These are phyloP conservation scores for Rutstroemia sp. DNA, from an alignment of 2,329 filamentous ascomycete genomes.

Conservation along the genomic window DNA sequence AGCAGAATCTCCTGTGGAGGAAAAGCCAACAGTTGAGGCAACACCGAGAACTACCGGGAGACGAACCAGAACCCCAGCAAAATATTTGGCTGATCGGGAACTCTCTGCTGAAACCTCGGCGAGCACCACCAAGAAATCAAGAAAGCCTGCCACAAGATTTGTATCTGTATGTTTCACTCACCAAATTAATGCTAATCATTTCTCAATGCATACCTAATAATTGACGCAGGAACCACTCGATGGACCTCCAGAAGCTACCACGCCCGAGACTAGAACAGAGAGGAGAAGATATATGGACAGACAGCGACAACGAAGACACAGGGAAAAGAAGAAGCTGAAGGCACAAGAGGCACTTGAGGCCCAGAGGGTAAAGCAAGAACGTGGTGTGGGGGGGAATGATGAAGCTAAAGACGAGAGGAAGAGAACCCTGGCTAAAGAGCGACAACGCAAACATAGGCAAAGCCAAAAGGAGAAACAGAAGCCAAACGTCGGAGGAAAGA, in stretches of 20 bases:
- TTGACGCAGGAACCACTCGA: neutral
- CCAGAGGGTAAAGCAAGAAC: neutral
- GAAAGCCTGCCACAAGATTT: too few species aligned
- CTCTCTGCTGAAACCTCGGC: too few species aligned
- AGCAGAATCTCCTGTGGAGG: too few species aligned
- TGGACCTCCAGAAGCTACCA: neutral
- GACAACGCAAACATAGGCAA: constrained; percentile 2
- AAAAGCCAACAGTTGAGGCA: too few species aligned
- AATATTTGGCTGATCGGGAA: too few species aligned
- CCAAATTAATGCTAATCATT: too few species aligned
- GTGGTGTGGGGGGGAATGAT: neutral
- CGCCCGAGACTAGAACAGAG: neutral
- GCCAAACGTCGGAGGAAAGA: neutral
- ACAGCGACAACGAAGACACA: constrained; percentile 2
- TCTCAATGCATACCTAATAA: too few species aligned
- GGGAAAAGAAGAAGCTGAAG: constrained; percentile 2
- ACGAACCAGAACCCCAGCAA: too few species aligned
- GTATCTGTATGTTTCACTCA: too few species aligned
- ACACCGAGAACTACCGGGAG: too few species aligned
- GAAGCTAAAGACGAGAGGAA: constrained; percentile 5
- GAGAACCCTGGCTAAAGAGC: constrained; percentile 1
- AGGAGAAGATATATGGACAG: constrained; percentile 4
- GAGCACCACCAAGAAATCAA: too few species aligned
- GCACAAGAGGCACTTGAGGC: neutral
- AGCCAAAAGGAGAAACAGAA: neutral